A percentile compares a stretch with the other conserved stretches of the same genome.
These are phyloP conservation scores for Neofusicoccum sp. DNA, from an alignment of 2,329 filamentous ascomycete species.

Conservation along the genomic window DNA sequence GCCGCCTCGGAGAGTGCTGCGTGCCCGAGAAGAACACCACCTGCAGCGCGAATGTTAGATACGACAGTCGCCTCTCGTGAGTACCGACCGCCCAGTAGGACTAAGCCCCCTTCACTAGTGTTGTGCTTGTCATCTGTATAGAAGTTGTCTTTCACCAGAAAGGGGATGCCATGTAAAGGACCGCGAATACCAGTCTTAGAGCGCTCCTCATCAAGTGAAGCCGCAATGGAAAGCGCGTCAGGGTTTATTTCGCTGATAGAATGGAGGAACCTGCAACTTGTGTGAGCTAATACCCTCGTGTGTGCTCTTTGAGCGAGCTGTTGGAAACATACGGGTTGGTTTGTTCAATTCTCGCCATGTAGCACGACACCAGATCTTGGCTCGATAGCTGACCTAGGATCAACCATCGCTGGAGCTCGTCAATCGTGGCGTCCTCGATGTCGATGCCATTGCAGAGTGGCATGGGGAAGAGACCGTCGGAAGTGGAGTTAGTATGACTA, in stretches of 20 bases:
- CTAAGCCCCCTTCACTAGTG: too few relatives aligned
- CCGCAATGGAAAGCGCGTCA: constrained; percentile 63
- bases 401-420: background rate
- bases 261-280: background rate
- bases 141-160: constrained; percentile 64
- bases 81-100: too few relatives aligned
- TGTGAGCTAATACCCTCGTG: too few relatives aligned
- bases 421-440: background rate
- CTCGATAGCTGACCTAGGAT: background rate
- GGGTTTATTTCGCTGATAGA: constrained; percentile 67
- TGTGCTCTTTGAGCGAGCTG: too few relatives aligned
- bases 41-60: too few relatives aligned
- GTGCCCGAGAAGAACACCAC: too few relatives aligned
- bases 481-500: too few relatives aligned
- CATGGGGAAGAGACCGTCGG: background rate
- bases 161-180: constrained; percentile 72
- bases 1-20: too few relatives aligned
- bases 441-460: background rate
- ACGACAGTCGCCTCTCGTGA: too few relatives aligned
- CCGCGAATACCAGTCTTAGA: constrained; percentile 56
- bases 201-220: constrained; percentile 60
- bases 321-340: too few relatives aligned
- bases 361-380: background rate
- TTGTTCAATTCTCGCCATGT: too few relatives aligned
- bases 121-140: too few relatives aligned